A percentile compares a stretch with the other conserved stretches of the same genome.
Conservation (phyloP, 2,329 filamentous ascomycete genomes). For the Pestalotiopsis sp. region DNA sequence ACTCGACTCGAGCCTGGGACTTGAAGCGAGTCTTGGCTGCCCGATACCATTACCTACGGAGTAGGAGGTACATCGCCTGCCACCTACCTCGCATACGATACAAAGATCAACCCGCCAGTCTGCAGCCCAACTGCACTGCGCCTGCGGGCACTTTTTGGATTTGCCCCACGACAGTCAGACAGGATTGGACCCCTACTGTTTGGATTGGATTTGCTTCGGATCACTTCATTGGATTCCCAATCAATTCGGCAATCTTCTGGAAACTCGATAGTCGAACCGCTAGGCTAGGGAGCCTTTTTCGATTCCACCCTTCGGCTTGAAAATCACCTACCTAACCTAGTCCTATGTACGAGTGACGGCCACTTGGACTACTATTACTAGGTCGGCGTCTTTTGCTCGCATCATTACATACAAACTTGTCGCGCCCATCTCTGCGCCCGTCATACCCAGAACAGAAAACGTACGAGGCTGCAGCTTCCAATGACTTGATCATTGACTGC, state of each 20-base stretch:
- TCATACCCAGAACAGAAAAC: background rate
- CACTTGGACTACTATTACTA: background rate
- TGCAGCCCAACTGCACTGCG: slow-evolving; percentile 12
- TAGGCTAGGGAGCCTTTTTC: background rate
- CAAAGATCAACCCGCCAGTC: background rate
- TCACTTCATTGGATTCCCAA: slow-evolving; percentile 8
- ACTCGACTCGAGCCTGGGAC: background rate
- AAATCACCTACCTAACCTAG: background rate
- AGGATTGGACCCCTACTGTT: slow-evolving; percentile 2
- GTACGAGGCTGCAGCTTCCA: background rate
- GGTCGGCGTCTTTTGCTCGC: background rate
- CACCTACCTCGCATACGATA: background rate
- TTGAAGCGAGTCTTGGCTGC: background rate
- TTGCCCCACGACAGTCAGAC: slow-evolving; percentile 10
- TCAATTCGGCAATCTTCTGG: background rate
- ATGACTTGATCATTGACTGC: background rate
- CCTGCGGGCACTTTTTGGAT: slow-evolving; percentile 1
- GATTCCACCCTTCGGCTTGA: background rate
- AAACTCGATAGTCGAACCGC: background rate
- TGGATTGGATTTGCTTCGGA: background rate
- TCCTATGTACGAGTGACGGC: background rate
- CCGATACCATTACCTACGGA: background rate
- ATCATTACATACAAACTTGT: background rate
- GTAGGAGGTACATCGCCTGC: background rate
- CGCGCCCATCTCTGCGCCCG: background rate